Evolutionary conservation across 768 basidiomycete genomes (phyloP), one percentile per base, ranked within the genome.

Genomic region (Psilocybe tampanensis): DNA sequence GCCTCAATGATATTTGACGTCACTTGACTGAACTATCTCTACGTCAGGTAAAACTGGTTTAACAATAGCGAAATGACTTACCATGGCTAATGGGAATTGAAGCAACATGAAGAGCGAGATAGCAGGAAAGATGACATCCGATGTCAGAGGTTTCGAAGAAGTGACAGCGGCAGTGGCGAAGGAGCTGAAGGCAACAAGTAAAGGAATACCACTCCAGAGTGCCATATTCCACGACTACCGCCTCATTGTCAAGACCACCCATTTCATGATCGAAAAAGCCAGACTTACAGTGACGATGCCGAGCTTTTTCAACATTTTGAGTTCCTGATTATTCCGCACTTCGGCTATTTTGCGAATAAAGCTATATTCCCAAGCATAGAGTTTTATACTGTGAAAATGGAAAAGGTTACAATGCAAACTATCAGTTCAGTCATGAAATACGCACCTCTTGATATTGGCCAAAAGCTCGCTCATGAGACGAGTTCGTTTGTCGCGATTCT

Each of bases 331-430:
- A 67, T 95, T 94, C 42, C 94, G 80, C 2, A 95, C 89, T 19
- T 84, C 78, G n/a, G 88, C 72, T 26, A 98, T 81, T 54, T 86
- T 87, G 48, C 86, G 80, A 24, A 92, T 81, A 67, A 98, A 98
- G 3, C 92, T 89, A 64, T 88, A 84, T 73, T 98, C 96, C 96
- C 96, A 98, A 2, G 91, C 92, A 70, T 96, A 96, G 3, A 95
- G 74, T 68, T 95, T 94, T 69, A 95, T 92, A 60, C 90, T 92
- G 56, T 2, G 22, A 4, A 29, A 4, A 33, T 22, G 4, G 4
- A 41, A 63, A 50, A 55, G 32, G 11, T 13, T 2, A 15, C 26
- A 11, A 19, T 22, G 17, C 26, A 26, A 26, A 17, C 34, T 19
- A 39, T 26, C 29, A 9, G 29, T 29, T 5, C 29, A 29, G 9